Evolutionary conservation across 2,329 filamentous ascomycete species (phyloP), one percentile per base, ranked within the genome.

Genomic region (Botrytis galanthina): DNA sequence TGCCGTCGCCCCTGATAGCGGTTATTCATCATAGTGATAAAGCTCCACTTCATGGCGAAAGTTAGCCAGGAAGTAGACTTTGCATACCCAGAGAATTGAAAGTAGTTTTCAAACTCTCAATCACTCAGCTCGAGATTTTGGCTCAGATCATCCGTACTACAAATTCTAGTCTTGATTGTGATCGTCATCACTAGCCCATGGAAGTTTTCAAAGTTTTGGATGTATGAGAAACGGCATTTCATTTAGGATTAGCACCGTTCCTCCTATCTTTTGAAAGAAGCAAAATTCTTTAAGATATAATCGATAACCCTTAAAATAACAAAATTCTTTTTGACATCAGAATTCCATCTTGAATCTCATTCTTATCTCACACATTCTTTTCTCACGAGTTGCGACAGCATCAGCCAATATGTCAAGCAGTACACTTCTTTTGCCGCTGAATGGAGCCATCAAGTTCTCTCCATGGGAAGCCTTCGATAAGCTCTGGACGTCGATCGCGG

Each of bases 381-480:
- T 22, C 7, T 22, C 20, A 42, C 26, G 37, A 70, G 51, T 59
- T 29, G 51, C 51, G 51, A 42, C n/a, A 57, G 39, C 66, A 61
- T 48, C 32, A 29, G 35, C 57, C n/a, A 72, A 62, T 32, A 77
- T 78, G 76, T 76, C 77, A 46, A 72, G 71, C 42, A 46, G 54
- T 64, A 75, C 60, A 46, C 68, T 46, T 71, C 73, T 57, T 44
- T 63, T 32, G 73, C 67, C 67, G 16, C 26, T 76, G 26, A 51
- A 74, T 44, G 71, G 73, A 51, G 74, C 74, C 18, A 59, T 77
- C 54, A 76, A 73, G 64, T 64, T 77, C 10, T 77, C 76, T 8
- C 77, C 75, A 83, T 98, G 96, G 96, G 93, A 95, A 79, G 90
- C 97, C 84, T 98, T 98, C 88, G 92, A 92, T 85, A 93, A 94